Percentiles rank a stretch among this genome's conserved stretches.
These are phyloP conservation scores for Pythium monospermum DNA, from an alignment of 352 stramenopile genomes.

Conservation along the genomic window DNA sequence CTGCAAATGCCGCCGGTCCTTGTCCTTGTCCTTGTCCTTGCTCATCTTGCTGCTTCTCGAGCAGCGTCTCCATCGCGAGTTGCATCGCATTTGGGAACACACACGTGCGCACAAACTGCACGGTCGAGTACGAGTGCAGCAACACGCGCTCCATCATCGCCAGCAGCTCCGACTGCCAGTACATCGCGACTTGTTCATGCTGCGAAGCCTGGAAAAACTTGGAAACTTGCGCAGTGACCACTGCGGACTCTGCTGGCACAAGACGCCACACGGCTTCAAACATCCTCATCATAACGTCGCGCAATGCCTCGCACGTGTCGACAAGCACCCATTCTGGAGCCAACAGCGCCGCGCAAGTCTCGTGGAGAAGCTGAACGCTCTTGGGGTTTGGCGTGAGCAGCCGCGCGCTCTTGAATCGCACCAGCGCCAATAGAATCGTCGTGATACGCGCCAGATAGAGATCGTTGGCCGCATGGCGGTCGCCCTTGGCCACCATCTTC, in stretches of 20 bases:
- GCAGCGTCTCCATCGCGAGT: constrained; percentile 45
- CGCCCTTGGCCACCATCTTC: constrained; percentile 36
- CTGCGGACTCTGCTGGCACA: constrained; percentile 34
- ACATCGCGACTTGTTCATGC: constrained; percentile 19
- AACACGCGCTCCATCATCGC: constrained; percentile 45
- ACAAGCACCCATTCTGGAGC: constrained; percentile 36
- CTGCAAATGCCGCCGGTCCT: constrained; percentile 41
- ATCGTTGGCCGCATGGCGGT: constrained; percentile 33
- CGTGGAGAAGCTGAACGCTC: constrained; percentile 41
- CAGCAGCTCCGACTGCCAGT: constrained; percentile 51
- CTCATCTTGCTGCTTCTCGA: background rate
- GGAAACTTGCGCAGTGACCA: constrained; percentile 34
- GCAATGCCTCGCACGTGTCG: constrained; percentile 30
- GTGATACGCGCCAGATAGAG: constrained; percentile 69
- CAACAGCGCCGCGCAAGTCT: constrained; percentile 38
- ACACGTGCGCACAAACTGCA: constrained; percentile 47
- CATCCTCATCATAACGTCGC: constrained; percentile 38
- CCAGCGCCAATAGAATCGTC: constrained; percentile 45
- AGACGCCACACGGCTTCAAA: constrained; percentile 69
- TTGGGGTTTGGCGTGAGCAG: constrained; percentile 35
- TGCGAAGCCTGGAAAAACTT: constrained; percentile 33
- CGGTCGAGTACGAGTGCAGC: constrained; percentile 40
- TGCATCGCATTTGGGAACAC: constrained; percentile 55
- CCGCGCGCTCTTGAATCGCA: constrained; percentile 52
- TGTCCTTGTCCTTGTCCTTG: too few species aligned